Percentiles rank a stretch among this genome's conserved stretches.
Evolutionary conservation across 768 basidiomycete genomes (phyloP).

Genomic region (Exsudoporus frostii): DNA sequence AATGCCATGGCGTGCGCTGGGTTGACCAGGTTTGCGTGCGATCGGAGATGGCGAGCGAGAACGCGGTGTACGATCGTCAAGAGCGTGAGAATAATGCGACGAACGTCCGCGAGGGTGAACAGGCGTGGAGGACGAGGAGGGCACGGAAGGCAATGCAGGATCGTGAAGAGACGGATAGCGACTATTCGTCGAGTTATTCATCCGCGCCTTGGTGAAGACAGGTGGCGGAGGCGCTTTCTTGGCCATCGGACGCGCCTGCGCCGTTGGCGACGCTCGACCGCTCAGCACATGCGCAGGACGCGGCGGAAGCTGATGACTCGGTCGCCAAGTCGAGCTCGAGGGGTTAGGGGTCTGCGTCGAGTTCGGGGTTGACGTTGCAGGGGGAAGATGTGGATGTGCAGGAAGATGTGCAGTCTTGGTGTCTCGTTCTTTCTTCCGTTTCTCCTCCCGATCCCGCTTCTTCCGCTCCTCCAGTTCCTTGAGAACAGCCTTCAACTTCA

Average conservation of each 20-base stretch:
- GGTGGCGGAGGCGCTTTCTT: slow-evolving; percentile 25
- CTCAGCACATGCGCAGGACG: slow-evolving; percentile 26
- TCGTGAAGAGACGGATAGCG: slow-evolving; percentile 24
- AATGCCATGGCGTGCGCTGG: slow-evolving; percentile 22
- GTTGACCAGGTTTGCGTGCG: slow-evolving; percentile 37
- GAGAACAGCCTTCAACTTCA: slow-evolving; percentile 59
- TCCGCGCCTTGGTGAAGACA: slow-evolving; percentile 24
- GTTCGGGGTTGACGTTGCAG: slow-evolving; percentile 26
- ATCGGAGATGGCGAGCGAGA: slow-evolving; percentile 43
- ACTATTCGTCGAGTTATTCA: slow-evolving; percentile 23
- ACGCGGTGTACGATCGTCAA: slow-evolving; percentile 21
- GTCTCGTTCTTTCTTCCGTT: slow-evolving; percentile 41
- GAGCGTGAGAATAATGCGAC: slow-evolving; percentile 18
- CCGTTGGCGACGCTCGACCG: slow-evolving; percentile 28
- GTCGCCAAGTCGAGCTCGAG: slow-evolving; percentile 20
- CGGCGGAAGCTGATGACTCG: slow-evolving; percentile 28
- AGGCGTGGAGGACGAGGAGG: slow-evolving; percentile 38
- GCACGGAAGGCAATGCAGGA: slow-evolving; percentile 12
- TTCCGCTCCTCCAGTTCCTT: slow-evolving; percentile 55
- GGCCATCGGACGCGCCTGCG: slow-evolving; percentile 26
- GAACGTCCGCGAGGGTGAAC: slow-evolving; percentile 27
- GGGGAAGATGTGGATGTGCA: slow-evolving; percentile 9
- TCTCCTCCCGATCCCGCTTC: slow-evolving; percentile 47
- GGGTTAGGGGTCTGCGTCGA: slow-evolving; percentile 25
- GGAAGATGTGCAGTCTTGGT: slow-evolving; percentile 16